Conservation (phyloP, 108 stramenopile species). For the Pelagomonas calceolata region DNA sequence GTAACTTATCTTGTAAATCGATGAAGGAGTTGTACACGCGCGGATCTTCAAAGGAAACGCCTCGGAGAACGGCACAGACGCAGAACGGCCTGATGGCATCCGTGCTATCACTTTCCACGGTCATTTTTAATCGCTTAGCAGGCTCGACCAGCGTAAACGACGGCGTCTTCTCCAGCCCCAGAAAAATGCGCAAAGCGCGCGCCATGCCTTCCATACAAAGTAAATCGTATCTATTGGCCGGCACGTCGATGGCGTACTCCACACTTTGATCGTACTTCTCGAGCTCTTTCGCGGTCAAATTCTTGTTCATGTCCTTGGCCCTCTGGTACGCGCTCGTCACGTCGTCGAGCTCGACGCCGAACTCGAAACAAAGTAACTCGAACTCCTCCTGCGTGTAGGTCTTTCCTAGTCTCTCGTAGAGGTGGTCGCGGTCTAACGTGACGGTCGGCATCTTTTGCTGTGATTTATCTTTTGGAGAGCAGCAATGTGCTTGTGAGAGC, state of each 20-base stretch:
- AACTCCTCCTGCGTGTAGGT: constrained; percentile 95
- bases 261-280: constrained; percentile 55
- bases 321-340: constrained; percentile 82
- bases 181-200: constrained; percentile 77
- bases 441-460: constrained; percentile 87
- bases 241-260: constrained; percentile 96
- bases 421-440: constrained; percentile 64
- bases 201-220: constrained; percentile 93
- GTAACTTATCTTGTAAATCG: constrained; percentile 97
- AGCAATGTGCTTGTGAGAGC: too few relatives aligned
- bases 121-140: constrained; percentile 32
- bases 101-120: constrained; percentile 65
- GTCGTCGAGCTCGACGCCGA: constrained; percentile 97
- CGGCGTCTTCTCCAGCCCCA: constrained; percentile 73
- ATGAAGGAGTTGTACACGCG: constrained; percentile 88
- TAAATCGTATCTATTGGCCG: constrained; percentile 98
- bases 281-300: constrained; percentile 31
- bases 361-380: constrained; percentile 97
- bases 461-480: too few relatives aligned
- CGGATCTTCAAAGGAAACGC: constrained; percentile 67
- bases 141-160: constrained; percentile 29
- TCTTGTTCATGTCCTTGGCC: constrained; percentile 42
- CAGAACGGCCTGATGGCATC: constrained; percentile 86
- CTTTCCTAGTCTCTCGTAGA: constrained; percentile 77
- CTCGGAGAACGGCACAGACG: constrained; percentile 88